A percentile compares a stretch with the other conserved stretches of the same genome.
phyloP scores from a whole-genome alignment of 2,329 filamentous ascomycete species.

The Sarocladium strictum region DNA sequence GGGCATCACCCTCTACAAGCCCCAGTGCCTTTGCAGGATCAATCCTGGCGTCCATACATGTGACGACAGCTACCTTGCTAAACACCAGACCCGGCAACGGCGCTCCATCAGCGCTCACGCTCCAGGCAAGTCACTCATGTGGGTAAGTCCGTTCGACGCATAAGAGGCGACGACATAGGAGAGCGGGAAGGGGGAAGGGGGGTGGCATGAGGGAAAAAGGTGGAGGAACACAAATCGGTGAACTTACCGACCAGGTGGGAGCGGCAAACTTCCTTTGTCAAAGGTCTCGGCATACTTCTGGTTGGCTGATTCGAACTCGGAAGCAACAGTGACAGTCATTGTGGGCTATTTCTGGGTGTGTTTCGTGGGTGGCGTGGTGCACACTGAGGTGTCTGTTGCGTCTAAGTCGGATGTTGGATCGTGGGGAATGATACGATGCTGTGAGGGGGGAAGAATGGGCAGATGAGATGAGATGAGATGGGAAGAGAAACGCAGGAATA shows the following conservation, averaged over 20 bases:
- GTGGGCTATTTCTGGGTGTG: neutral
- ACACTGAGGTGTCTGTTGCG: too few relatives aligned
- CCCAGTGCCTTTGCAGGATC: conserved; percentile 64
- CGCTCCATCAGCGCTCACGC: conserved; percentile 7
- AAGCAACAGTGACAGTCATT: conserved; percentile 14
- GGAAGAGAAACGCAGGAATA: neutral
- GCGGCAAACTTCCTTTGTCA: conserved; percentile 57
- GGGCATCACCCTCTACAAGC: conserved; percentile 68
- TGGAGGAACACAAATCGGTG: neutral
- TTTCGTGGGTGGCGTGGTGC: too few relatives aligned
- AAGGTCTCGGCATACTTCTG: conserved; percentile 58
- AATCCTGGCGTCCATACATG: conserved; percentile 77
- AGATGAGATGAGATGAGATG: conserved; percentile 4
- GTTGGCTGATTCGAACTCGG: conserved; percentile 27
- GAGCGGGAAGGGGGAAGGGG: neutral
- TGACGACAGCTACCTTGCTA: conserved; percentile 36
- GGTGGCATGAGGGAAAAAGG: too few relatives aligned
- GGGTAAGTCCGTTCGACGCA: neutral
- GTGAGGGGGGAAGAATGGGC: neutral
- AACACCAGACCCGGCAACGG: conserved; percentile 2
- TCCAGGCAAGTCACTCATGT: neutral
- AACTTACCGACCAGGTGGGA: conserved; percentile 54
- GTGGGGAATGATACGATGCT: conserved; percentile 9
- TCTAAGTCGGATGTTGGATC: neutral
- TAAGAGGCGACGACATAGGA: neutral